Evolutionary conservation across 2,329 filamentous ascomycete genomes (phyloP).

Genomic region (Alternaria triticina): DNA sequence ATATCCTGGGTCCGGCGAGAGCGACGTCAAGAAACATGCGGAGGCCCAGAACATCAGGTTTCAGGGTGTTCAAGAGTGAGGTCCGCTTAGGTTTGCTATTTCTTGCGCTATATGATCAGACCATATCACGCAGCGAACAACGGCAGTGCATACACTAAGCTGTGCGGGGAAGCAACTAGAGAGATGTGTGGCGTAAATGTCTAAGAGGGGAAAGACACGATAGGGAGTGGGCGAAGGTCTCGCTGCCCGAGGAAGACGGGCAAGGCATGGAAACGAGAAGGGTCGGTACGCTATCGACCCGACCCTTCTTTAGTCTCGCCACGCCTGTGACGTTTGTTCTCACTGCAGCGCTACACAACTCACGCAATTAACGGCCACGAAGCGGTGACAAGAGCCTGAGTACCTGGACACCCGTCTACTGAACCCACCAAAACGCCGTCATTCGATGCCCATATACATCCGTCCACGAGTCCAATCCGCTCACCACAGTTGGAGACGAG

Average conservation of each 20-base stretch:
- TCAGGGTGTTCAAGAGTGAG: conserved; percentile 8
- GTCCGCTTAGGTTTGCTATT: conserved; percentile 24
- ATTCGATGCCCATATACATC: neutral
- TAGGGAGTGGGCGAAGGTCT: neutral
- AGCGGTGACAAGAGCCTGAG: neutral
- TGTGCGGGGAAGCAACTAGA: neutral
- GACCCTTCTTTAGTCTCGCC: neutral
- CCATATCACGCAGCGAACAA: neutral
- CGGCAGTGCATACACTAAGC: neutral
- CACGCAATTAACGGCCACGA: neutral
- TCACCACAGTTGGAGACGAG: neutral
- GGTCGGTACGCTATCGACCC: neutral
- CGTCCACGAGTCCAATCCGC: neutral
- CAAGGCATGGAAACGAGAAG: neutral
- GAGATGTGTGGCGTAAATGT: neutral
- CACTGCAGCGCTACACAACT: neutral
- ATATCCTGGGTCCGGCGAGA: neutral
- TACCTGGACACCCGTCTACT: neutral
- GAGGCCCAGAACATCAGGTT: neutral
- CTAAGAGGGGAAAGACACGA: neutral
- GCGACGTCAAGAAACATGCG: neutral
- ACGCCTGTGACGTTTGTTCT: neutral
- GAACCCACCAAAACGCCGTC: no score
- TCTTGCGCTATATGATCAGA: conserved; percentile 15
- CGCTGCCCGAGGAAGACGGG: no score